Evolutionary conservation across 1,284 basidiomycete genomes (phyloP).

Genomic region (Ustilago sp.): DNA sequence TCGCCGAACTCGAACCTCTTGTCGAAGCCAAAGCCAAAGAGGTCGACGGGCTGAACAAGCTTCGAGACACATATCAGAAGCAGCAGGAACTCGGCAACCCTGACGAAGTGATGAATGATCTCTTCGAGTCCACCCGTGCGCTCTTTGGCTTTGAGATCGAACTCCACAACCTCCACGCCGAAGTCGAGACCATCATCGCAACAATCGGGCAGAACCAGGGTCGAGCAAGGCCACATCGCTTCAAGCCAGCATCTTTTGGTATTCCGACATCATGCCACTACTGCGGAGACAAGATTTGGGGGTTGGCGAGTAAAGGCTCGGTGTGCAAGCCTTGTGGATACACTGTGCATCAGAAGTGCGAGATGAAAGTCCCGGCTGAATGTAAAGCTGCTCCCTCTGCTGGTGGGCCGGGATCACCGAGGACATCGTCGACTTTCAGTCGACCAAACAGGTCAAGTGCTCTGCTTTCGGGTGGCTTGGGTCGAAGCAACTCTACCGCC

Average conservation of each 20-base stretch:
- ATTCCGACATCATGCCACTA: conserved; percentile 58
- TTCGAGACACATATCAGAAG: conserved; percentile 51
- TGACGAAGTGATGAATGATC: conserved; percentile 57
- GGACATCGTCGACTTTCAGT: background rate
- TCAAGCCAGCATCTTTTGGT: conserved; percentile 57
- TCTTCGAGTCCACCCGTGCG: conserved; percentile 42
- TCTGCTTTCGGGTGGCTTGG: background rate
- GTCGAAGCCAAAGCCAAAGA: conserved; percentile 46
- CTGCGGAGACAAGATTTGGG: conserved; percentile 57
- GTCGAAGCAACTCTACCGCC: background rate
- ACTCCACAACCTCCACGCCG: conserved; percentile 38
- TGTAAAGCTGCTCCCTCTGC: conserved; percentile 45
- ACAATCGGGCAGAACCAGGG: conserved; percentile 52
- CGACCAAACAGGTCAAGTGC: conserved; percentile 25
- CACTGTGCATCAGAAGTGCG: conserved; percentile 59
- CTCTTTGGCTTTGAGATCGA: conserved; percentile 45
- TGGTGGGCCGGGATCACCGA: conserved; percentile 1
- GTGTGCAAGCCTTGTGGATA: conserved; percentile 58
- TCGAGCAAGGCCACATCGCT: conserved; percentile 50
- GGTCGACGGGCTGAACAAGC: conserved; percentile 45
- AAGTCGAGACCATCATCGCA: conserved; percentile 39
- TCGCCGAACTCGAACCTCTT: conserved; percentile 47
- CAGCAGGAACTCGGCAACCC: conserved; percentile 47
- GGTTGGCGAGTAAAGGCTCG: conserved; percentile 51
- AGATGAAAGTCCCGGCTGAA: conserved; percentile 59